Percentiles rank a stretch among this genome's conserved stretches.
Conservation (phyloP, 1,139 yeast genomes). For the Blastobotrys capitulatus region DNA sequence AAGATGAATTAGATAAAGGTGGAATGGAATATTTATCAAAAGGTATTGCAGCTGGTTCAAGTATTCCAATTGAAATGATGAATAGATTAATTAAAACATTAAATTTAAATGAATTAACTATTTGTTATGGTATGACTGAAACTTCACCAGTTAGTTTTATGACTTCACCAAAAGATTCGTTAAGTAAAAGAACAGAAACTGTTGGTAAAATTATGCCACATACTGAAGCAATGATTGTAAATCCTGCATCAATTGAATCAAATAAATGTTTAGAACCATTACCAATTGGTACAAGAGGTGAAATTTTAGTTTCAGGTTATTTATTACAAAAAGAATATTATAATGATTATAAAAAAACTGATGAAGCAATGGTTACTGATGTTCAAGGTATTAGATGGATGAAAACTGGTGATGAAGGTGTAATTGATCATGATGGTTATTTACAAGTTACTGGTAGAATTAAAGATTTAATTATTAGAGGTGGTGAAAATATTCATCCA, state of each 20-base stretch:
- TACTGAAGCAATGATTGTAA: slow-evolving; percentile 29
- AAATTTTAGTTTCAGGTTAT: slow-evolving; percentile 31
- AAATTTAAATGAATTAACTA: slow-evolving; percentile 27
- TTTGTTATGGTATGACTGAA: slow-evolving; percentile 36
- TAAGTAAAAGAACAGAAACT: slow-evolving; percentile 22
- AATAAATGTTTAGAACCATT: slow-evolving; percentile 20
- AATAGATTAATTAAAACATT: slow-evolving; percentile 20
- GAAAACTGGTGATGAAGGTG: slow-evolving; percentile 35
- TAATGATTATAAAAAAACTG: slow-evolving; percentile 27
- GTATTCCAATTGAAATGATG: slow-evolving; percentile 32
- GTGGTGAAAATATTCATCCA: slow-evolving; percentile 36
- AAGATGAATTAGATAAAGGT: not conserved
- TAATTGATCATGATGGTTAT: slow-evolving; percentile 29
- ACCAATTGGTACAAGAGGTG: slow-evolving; percentile 28
- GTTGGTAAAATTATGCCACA: slow-evolving; percentile 30
- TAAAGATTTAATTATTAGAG: slow-evolving; percentile 34
- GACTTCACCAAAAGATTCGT: slow-evolving; percentile 28
- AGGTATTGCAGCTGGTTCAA: slow-evolving; percentile 33
- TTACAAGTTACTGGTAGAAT: slow-evolving; percentile 33
- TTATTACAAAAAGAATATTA: slow-evolving; percentile 28
- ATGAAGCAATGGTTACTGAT: slow-evolving; percentile 27
- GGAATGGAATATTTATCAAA: slow-evolving; percentile 24
- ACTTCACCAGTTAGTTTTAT: slow-evolving; percentile 33
- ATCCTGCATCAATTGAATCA: slow-evolving; percentile 15
- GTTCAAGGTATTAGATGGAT: slow-evolving; percentile 29